Evolutionary conservation across 345 rosid genomes (phyloP).

Genomic region (Balakata baccata): DNA sequence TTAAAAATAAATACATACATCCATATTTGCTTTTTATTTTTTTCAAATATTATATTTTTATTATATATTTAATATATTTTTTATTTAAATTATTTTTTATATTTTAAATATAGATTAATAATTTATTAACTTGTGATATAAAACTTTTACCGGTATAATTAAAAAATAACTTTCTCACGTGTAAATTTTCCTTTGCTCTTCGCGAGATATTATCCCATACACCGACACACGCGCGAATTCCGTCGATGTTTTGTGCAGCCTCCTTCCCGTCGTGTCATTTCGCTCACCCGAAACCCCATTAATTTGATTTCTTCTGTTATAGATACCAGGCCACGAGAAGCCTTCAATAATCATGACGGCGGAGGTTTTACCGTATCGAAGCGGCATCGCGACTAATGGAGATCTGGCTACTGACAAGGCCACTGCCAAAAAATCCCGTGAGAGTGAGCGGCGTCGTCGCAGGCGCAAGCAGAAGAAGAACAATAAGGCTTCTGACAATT

Average conservation of each 20-base stretch:
- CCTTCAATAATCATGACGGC: constrained; percentile 39
- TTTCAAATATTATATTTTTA: no score
- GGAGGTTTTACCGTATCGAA: constrained; percentile 42
- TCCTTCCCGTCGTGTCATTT: neutral
- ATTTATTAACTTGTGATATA: no score
- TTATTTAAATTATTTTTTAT: no score
- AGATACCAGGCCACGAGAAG: no score
- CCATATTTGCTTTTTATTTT: no score
- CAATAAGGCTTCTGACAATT: constrained; percentile 33
- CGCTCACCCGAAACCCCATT: neutral
- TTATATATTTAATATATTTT: no score
- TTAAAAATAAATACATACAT: no score
- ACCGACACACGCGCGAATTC: neutral
- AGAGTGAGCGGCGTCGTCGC: constrained; percentile 90
- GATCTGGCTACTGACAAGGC: constrained; percentile 32
- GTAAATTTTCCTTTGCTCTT: neutral
- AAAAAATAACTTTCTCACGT: no score
- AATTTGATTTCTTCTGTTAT: neutral
- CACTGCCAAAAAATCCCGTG: constrained; percentile 60
- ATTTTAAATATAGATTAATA: no score
- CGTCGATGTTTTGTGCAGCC: neutral
- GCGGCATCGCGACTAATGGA: constrained; percentile 45
- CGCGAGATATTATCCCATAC: neutral
- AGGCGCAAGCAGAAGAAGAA: constrained; percentile 98
- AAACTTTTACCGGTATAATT: no score